Evolutionary conservation across 1,139 yeast genomes (phyloP), one percentile per base, ranked within the genome.

Genomic region (Protomyces pachydermus): DNA sequence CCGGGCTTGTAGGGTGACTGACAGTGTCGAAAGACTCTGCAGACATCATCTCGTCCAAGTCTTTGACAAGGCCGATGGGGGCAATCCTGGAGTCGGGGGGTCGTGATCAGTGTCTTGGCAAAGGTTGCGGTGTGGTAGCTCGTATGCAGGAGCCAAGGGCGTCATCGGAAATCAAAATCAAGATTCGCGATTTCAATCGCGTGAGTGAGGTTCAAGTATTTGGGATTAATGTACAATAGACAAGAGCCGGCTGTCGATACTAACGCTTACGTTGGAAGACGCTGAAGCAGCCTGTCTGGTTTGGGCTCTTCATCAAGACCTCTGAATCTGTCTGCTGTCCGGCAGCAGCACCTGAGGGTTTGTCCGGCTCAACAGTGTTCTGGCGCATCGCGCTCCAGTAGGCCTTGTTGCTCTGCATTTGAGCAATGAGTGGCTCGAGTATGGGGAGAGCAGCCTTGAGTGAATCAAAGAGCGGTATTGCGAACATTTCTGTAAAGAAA

Each of bases 401-500:
- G 39, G 53, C 53, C 18, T 28, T 35, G 35, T 58, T 58, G 28
- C 39, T 16, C 23, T 28, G 45, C 28, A 58, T 58, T 4, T 48
- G 53, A 2, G 16, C 56, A 32, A 48, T 14, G 12, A 58, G 42
- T 1, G 56, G 56, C 9, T 16, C 60, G 61, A 75, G 66, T 56
- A 68, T 68, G 3, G 79, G 78, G 14, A 75, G 67, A n/a, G 73
- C 68, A 48, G 79, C 79, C 32, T 83, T 80, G 39, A 90, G 82
- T 69, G 84, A 85, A 62, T 77, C 76, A 75, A 91, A 91, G 72
- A 90, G 82, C 61, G 85, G 86, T 69, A 80, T 84, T 9, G 96
- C 97, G 80, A 88, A 91, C 25, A 89, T 83, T 71, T 83, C 80
- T 66, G 91, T 90, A 78, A 91, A 91, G 72, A 88, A 90, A 18